Evolutionary conservation across 192 early-diverging fungal species (phyloP).

Genomic region (Coemansia sp.): DNA sequence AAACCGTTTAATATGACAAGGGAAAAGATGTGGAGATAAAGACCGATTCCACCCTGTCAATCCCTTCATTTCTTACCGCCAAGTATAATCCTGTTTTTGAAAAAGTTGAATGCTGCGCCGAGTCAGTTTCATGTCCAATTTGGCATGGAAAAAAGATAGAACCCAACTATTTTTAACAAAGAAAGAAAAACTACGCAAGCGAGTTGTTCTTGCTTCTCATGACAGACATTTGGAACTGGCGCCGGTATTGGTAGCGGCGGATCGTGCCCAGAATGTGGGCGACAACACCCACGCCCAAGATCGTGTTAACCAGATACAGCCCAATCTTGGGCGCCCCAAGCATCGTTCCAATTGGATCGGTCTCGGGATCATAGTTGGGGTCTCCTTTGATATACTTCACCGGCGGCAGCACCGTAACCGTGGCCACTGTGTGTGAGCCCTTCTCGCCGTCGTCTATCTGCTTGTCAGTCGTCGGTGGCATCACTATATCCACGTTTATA

Average conservation of each 20-base stretch:
- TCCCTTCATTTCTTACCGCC: too few relatives aligned
- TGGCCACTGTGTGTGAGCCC: slow-evolving; percentile 1
- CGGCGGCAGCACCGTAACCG: slow-evolving; percentile 34
- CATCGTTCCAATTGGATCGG: slow-evolving; percentile 34
- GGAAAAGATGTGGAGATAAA: too few relatives aligned
- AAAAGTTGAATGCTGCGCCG: background rate
- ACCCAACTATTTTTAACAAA: background rate
- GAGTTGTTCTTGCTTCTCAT: slow-evolving; percentile 22
- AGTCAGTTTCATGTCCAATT: background rate
- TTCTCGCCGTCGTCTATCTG: background rate
- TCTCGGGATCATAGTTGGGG: slow-evolving; percentile 37
- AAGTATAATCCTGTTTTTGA: too few relatives aligned
- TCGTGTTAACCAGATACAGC: slow-evolving; percentile 34
- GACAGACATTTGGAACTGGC: slow-evolving; percentile 35
- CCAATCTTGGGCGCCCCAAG: slow-evolving; percentile 37
- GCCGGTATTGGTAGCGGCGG: slow-evolving; percentile 36
- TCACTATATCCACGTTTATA: background rate
- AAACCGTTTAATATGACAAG: too few relatives aligned
- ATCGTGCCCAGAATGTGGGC: slow-evolving; percentile 33
- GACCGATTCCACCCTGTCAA: too few relatives aligned
- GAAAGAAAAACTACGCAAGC: slow-evolving; percentile 9
- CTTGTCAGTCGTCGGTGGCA: background rate
- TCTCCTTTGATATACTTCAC: slow-evolving; percentile 49
- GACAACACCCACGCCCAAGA: slow-evolving; percentile 40
- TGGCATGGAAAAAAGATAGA: background rate